These are phyloP conservation scores for Penicillium griseofulvum DNA, from an alignment of 2,329 filamentous ascomycete species.

Conservation along the genomic window DNA sequence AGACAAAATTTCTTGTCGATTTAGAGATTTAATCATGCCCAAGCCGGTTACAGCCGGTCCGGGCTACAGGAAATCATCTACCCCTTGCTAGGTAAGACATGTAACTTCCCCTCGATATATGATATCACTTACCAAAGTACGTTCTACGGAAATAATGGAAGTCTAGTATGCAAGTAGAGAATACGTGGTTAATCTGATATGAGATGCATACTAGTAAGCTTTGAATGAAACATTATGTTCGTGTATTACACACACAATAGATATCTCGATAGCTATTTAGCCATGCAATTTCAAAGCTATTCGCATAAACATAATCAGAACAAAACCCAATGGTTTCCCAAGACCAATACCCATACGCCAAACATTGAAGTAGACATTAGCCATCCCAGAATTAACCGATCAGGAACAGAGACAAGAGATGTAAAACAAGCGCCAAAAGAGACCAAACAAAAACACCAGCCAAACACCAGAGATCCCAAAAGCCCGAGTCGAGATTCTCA, in stretches of 20 bases:
- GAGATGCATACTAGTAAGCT: not conserved
- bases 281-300: not conserved
- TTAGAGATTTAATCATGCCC: slow-evolving; percentile 7
- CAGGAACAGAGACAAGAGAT: not conserved
- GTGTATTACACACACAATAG: not conserved
- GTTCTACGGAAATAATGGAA: not conserved
- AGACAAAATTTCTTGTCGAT: not conserved
- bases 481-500: not conserved
- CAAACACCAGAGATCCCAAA: not conserved
- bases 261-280: not conserved
- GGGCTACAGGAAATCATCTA: slow-evolving; percentile 4
- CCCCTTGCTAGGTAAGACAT: slow-evolving; percentile 8
- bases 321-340: not conserved
- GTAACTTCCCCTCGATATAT: not conserved
- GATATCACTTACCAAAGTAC: not conserved
- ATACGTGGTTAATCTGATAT: not conserved
- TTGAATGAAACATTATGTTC: not conserved
- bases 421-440: not conserved
- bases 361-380: slow-evolving; percentile 6
- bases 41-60: slow-evolving; percentile 11
- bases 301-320: not conserved
- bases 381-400: not conserved
- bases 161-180: not conserved
- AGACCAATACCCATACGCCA: not conserved
- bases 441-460: not conserved